Base-by-base conservation (phyloP, 352 stramenopile genomes). In the Saprolegnia parasitica region DNA sequence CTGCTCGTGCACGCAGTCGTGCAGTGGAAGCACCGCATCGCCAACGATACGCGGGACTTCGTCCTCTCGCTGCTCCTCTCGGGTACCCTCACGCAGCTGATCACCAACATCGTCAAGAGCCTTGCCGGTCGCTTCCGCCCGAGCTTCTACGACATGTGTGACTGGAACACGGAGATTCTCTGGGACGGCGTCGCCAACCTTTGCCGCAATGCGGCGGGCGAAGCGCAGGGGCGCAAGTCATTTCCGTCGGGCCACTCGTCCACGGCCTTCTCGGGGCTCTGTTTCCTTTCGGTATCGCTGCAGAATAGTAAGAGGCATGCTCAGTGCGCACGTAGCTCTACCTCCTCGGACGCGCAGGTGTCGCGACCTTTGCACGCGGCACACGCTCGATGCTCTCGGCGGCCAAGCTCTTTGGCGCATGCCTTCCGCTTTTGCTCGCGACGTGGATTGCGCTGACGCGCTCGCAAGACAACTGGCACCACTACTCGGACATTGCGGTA, bases 381-480 rank as follows among this genome's bases (percentile, higher is more conserved):
- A 76, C 73, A 40, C 68, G 84, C 40, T 85, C 79, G 3, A 79
- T 78, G 16, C 56, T 86, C 57, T 76, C 74, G n/a, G 81, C 81
- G 20, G 76, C 88, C 55, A 80, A 87, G 75, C 64, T 90, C 4
- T 83, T 89, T 58, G 5, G 89, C 52, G 88, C 80, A 72, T 91
- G 81, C 68, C 46, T 73, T 11, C 86, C 86, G 26, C 73, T 77
- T 21, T 26, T 90, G 1, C 54, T 91, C 15, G 83, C 86, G 21
- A 52, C 81, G 3, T 93, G 86, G 86, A 77, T 91, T 46, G 77
- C 79, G 1, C 71, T 91, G 21, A 86, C 86, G 18, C 86, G 86
- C 50, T 86, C 80, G 42, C 78, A 89, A 56, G 86, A 91, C 75
- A 91, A 91, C 64, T 91, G 82, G 86, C 86, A 91, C 65, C 80